These are phyloP conservation scores for Coemansia asiatica DNA, from an alignment of 192 early-diverging fungal species.

Conservation along the genomic window DNA sequence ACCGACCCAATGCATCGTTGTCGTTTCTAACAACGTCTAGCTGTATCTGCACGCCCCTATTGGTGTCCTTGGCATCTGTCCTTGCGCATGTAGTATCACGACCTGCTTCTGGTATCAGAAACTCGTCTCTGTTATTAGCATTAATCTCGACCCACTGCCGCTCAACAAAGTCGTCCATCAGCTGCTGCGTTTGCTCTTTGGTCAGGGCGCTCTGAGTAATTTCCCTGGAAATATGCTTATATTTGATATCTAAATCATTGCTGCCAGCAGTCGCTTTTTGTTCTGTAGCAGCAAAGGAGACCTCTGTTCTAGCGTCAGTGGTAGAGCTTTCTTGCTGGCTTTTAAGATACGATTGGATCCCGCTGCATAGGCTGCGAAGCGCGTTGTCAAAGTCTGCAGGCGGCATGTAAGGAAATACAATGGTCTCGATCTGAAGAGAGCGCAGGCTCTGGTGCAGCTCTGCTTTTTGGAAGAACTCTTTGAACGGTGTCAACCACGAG, in stretches of 20 bases:
- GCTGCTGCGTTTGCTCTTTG: slow-evolving; percentile 53
- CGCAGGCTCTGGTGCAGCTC: slow-evolving; percentile 39
- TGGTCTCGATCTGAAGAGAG: slow-evolving; percentile 36
- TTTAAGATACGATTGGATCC: slow-evolving; percentile 17
- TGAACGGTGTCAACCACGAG: slow-evolving; percentile 28
- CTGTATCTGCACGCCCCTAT: slow-evolving; percentile 78
- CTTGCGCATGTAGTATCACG: slow-evolving; percentile 61
- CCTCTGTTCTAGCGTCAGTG: too few relatives aligned
- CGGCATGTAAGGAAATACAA: slow-evolving; percentile 22
- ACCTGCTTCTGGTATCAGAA: slow-evolving; percentile 36
- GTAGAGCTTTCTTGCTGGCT: background rate
- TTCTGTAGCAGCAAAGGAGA: background rate
- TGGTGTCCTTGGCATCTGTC: slow-evolving; percentile 69
- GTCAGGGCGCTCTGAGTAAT: slow-evolving; percentile 44
- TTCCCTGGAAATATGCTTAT: slow-evolving; percentile 3
- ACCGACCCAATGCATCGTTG: slow-evolving; percentile 63
- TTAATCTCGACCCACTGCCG: slow-evolving; percentile 62
- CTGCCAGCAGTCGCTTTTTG: background rate
- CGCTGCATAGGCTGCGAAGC: slow-evolving; percentile 16
- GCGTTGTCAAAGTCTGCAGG: slow-evolving; percentile 11
- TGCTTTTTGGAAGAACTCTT: slow-evolving; percentile 28
- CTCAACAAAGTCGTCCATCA: slow-evolving; percentile 57
- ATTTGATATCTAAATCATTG: background rate
- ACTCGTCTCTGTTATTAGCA: slow-evolving; percentile 65
- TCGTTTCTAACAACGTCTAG: slow-evolving; percentile 68